Evolutionary conservation across 2,329 filamentous ascomycete genomes (phyloP).

Genomic region (Pseudocercospora musae): DNA sequence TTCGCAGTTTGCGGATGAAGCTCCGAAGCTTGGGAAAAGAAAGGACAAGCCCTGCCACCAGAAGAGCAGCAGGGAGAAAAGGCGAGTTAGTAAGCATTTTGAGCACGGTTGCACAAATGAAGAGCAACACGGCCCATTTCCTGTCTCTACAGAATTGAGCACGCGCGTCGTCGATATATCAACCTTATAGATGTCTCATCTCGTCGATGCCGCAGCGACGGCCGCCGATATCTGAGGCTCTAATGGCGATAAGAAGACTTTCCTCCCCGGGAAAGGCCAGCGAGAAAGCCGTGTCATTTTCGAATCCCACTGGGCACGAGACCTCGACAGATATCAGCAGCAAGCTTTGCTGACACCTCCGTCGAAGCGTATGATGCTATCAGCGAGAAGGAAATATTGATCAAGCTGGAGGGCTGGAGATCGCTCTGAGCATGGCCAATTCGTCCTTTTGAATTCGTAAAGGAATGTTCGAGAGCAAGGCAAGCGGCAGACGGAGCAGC

Average conservation of each 20-base stretch:
- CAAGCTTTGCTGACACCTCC: neutral
- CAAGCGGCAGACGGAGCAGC: neutral
- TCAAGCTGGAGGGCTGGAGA: too few relatives aligned
- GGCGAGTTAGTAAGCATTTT: neutral
- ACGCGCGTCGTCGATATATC: neutral
- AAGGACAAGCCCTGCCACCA: neutral
- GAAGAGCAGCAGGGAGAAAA: neutral
- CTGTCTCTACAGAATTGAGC: neutral
- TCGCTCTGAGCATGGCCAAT: neutral
- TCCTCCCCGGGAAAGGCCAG: neutral
- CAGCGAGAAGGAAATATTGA: neutral
- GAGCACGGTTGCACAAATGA: neutral
- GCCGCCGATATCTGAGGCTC: neutral
- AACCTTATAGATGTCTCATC: neutral
- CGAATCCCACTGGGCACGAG: neutral
- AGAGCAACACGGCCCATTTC: neutral
- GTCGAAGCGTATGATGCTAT: neutral
- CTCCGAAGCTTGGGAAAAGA: neutral
- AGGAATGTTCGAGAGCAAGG: neutral
- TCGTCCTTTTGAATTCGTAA: neutral
- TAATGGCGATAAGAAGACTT: neutral
- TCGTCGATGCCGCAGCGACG: neutral
- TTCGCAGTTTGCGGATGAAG: neutral
- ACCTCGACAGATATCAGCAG: neutral
- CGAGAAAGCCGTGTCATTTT: neutral